Evolutionary conservation across 257 asterid species (phyloP), one percentile per base, ranked within the genome.

Genomic region (Solanum sejunctum): DNA sequence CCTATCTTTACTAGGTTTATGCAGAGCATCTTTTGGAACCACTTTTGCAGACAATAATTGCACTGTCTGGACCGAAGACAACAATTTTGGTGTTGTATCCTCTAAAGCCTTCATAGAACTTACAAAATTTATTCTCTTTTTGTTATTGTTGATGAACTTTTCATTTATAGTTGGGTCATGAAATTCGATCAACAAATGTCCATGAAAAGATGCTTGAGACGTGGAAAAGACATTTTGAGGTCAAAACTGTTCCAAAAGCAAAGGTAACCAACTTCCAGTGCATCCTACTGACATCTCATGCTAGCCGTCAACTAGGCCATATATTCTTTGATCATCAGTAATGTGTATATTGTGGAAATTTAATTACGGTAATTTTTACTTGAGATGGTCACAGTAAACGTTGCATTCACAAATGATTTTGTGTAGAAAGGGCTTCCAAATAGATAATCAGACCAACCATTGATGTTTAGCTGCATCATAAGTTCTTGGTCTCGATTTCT

Each of bases 21-120:
- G 92, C 98, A 10, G 98, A 97, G 90, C 98, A 97, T 89, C 98
- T 95, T 70, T 86, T 97, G 92, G 96, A 97, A 80, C 99, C 98
- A 85, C 97, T 97, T 85, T 82, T 95, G 91, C 95, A 90, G 93
- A 97, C 99, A 11, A 87, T 97, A 82, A 91, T 93, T 87, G 86
- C 96, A 61, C 88, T 97, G 64, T 91, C 98, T 20, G 98, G 98
- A 87, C 95, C 98, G 10, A 94, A 91, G 90, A 97, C 99, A 18
- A 92, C 93, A 75, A 89, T 94, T 85, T 77, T 97, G 98, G 98
- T 96, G 94, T 16, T 86, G 85, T 77, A 17, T 84, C 36, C 61
- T 78, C 54, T 13, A 57, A 69, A 45, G 8, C 55, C 55, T 63
- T 84, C 83, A 2, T 56, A 51, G 70, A 69, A 69, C 52, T 66